Evolutionary conservation across 1,284 basidiomycete species (phyloP).

Genomic region (Golubevia sp.): DNA sequence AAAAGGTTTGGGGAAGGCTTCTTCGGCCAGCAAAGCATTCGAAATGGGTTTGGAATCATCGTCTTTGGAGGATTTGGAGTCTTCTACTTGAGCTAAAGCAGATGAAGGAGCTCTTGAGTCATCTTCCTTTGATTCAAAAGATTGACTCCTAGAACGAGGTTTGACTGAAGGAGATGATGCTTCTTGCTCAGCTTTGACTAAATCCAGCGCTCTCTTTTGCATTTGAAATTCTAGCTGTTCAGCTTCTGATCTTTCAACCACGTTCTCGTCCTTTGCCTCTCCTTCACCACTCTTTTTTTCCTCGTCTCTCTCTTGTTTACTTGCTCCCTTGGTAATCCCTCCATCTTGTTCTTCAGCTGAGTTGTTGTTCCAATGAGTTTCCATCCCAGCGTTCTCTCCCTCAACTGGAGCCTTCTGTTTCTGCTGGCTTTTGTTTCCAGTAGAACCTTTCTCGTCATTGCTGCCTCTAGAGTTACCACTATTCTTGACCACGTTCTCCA

Average conservation of each 20-base stretch:
- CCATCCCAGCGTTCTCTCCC: background rate
- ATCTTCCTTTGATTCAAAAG: background rate
- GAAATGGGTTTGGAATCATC: background rate
- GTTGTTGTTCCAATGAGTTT: background rate
- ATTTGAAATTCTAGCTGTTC: background rate
- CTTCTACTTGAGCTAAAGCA: background rate
- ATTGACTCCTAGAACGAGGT: no score
- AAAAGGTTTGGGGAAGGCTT: constrained; percentile 37
- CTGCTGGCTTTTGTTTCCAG: constrained; percentile 14
- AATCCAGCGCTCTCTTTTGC: background rate
- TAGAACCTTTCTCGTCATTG: background rate
- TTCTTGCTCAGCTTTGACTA: background rate
- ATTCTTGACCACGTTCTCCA: constrained; percentile 24
- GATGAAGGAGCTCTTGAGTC: background rate
- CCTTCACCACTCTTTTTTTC: no score
- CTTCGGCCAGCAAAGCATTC: constrained; percentile 16
- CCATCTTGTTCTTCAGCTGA: background rate
- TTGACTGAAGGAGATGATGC: background rate
- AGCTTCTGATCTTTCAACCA: background rate
- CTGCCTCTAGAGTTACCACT: background rate
- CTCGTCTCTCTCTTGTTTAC: background rate
- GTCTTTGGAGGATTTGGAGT: background rate
- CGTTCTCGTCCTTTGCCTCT: constrained; percentile 9
- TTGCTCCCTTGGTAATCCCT: background rate
- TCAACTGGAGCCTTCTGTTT: constrained; percentile 1